Evolutionary conservation across 176 grass and related monocot genomes (phyloP), one percentile per base, ranked within the genome.

Genomic region (Puya raimondii): DNA sequence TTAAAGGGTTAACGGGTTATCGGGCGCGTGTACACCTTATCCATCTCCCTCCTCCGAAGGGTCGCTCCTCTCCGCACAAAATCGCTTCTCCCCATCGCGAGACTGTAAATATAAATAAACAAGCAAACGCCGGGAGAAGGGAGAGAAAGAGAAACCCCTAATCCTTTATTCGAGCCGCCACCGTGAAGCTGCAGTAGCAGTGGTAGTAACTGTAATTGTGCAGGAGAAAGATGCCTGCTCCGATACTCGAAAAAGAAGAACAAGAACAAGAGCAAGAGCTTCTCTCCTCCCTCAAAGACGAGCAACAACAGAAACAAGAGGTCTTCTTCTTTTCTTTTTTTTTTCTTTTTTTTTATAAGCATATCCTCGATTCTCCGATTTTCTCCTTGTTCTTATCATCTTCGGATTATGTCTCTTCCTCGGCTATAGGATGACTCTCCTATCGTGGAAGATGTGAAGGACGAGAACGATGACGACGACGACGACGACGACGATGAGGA

Each of bases 401-500:
- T 61, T 61, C 22, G 16, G 56, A 8, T 61, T 33, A 26, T 76
- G 2, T 26, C 25, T 26, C 25, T 2, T 26, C 25, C 25, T 26
- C 25, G 25, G 25, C 25, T 2, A 26, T 20, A 88, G 8, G 79
- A 89, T 25, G 80, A 84, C 27, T 83, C 78, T 7, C 90, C 90
- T 23, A 68, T 89, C 9, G 80, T 93, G 56, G 90, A 93, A 79
- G 90, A 93, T 64, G 77, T 81, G 21, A 86, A 86, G 83, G 90
- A 89, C 18, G 89, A 83, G 0, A 85, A 88, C 3, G 76, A 80
- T 0, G 85, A 85, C 2, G 76, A 80, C 0, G 88, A 85, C 0
- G 84, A 85, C 0, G 86, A 85, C 0, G 82, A 85, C 0, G 78
- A 88, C 0, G 85, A 91, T 0, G 81, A 91, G 0, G 89, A 91